Evolutionary conservation across 2,329 filamentous ascomycete genomes (phyloP).

Genomic region (Sarocladiaceae sp.): DNA sequence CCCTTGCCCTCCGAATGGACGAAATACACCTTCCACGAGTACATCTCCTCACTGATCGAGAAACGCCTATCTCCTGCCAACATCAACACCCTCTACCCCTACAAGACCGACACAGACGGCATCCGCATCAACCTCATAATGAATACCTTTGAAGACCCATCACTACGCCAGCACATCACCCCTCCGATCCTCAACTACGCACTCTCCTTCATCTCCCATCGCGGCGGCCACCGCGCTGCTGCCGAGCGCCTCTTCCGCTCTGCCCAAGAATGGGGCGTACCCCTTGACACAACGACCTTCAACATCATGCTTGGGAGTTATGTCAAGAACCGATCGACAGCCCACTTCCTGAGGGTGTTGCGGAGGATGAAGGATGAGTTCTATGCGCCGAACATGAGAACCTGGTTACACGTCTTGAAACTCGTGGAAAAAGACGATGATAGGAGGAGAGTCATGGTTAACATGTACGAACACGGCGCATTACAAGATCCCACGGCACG

Average conservation of each 20-base stretch:
- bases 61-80: conserved; percentile 28
- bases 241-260: conserved; percentile 30
- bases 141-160: conserved; percentile 30
- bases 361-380: conserved; percentile 33
- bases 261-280: conserved; percentile 30
- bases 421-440: conserved; percentile 54
- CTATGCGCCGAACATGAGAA: conserved; percentile 34
- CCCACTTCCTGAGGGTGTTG: conserved; percentile 34
- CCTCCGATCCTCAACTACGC: conserved; percentile 34
- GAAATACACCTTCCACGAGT: conserved; percentile 31
- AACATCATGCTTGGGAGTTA: conserved; percentile 40
- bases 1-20: conserved; percentile 36
- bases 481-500: conserved; percentile 30
- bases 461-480: conserved; percentile 40
- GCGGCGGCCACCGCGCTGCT: conserved; percentile 26
- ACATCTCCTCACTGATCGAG: conserved; percentile 35
- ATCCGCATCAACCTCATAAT: conserved; percentile 33
- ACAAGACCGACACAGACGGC: conserved; percentile 28
- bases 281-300: conserved; percentile 39
- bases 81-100: conserved; percentile 29
- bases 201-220: conserved; percentile 32
- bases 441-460: conserved; percentile 36
- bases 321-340: conserved; percentile 30
- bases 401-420: conserved; percentile 43
- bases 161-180: conserved; percentile 28